These are phyloP conservation scores for Phytophthora fragariae DNA, from an alignment of 352 stramenopile species.

Conservation along the genomic window DNA sequence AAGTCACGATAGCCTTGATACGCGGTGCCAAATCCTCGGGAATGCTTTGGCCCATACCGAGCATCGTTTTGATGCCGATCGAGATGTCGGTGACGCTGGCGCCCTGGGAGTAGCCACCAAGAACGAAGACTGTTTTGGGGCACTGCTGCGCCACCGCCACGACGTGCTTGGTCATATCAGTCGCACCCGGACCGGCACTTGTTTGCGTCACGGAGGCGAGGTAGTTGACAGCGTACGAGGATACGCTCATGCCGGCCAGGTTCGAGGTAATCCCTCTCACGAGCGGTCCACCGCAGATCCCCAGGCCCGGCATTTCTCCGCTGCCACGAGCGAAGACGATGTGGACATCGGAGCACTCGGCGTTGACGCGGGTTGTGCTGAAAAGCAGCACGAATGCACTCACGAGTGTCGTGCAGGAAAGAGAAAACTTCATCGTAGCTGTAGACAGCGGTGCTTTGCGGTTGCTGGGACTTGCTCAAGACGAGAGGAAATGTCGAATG, in stretches of 20 bases:
- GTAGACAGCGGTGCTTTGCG: not conserved
- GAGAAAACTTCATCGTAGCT: conserved; percentile 12
- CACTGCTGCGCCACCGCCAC: conserved; percentile 25
- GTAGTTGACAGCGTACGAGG: conserved; percentile 40
- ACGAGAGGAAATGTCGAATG: conserved; percentile 11
- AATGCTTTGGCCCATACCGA: conserved; percentile 27
- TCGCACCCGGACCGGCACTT: conserved; percentile 35
- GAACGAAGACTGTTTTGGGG: conserved; percentile 33
- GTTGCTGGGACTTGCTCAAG: not conserved
- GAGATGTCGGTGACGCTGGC: conserved; percentile 41
- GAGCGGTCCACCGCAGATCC: conserved; percentile 30
- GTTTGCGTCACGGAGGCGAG: conserved; percentile 24
- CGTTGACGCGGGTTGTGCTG: not conserved
- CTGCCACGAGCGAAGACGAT: conserved; percentile 29
- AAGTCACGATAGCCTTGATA: conserved; percentile 44
- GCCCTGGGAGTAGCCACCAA: conserved; percentile 43
- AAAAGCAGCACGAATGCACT: conserved; percentile 1
- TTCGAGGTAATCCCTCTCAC: conserved; percentile 20
- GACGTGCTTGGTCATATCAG: conserved; percentile 42
- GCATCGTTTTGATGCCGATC: conserved; percentile 34
- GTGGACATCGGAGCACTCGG: conserved; percentile 24
- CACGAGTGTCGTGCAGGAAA: not conserved
- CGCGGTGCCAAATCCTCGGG: conserved; percentile 26
- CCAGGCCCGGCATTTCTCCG: conserved; percentile 35
- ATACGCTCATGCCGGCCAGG: conserved; percentile 31